A percentile compares a stretch with the other conserved stretches of the same genome.
Evolutionary conservation across 177 flowering plant species (phyloP).

Genomic region (Telopea speciosissima): DNA sequence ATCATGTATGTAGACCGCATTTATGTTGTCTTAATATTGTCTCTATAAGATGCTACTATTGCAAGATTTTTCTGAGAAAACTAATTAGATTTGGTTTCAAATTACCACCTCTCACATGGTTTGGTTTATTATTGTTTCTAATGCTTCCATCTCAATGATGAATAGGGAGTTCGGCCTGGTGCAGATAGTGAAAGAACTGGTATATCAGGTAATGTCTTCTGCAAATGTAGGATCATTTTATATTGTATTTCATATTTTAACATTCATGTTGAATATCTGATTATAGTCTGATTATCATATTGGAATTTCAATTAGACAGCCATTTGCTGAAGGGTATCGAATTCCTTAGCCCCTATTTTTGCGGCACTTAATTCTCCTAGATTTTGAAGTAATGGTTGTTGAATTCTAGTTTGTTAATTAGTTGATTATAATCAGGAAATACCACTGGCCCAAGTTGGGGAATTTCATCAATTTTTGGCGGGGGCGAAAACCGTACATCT

Average conservation of each 20-base stretch:
- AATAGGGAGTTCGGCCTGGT: slow-evolving; percentile 51
- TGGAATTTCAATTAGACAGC: background rate
- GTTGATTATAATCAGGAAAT: slow-evolving; percentile 20
- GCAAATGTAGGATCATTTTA: background rate
- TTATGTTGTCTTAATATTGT: background rate
- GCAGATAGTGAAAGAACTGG: slow-evolving; percentile 58
- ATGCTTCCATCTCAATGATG: slow-evolving; percentile 8
- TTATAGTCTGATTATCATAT: background rate
- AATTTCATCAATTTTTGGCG: slow-evolving; percentile 35
- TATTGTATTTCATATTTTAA: background rate
- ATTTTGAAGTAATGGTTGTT: background rate
- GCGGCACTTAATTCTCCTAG: background rate
- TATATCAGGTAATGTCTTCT: slow-evolving; percentile 50
- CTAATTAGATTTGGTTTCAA: background rate
- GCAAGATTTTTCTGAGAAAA: too few relatives aligned
- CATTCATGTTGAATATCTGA: background rate
- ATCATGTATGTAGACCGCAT: slow-evolving; percentile 39
- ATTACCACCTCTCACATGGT: background rate
- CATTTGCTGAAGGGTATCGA: too few relatives aligned
- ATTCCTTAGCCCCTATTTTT: too few relatives aligned
- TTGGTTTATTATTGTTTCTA: slow-evolving; percentile 6
- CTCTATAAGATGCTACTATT: too few relatives aligned
- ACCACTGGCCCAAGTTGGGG: slow-evolving; percentile 29
- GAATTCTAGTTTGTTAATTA: background rate
- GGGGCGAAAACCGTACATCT: slow-evolving; percentile 22